Conservation (phyloP, 257 asterid species). For the Apocynum venetum region DNA sequence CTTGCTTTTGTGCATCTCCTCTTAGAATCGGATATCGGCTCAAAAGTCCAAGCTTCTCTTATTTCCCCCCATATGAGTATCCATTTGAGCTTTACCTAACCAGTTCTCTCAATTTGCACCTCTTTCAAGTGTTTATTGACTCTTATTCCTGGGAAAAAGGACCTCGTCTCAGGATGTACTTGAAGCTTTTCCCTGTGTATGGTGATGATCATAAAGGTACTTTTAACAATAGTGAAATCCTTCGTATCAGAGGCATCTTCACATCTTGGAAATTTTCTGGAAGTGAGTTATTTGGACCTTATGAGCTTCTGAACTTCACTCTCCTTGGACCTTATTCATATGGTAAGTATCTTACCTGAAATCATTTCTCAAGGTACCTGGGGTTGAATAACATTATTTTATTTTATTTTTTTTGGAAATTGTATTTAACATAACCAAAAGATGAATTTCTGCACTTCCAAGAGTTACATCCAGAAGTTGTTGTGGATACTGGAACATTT, state of each 20-base stretch:
- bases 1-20: constrained; percentile 53
- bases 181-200: constrained; percentile 43
- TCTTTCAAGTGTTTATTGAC: constrained; percentile 35
- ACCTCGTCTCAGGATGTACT: constrained; percentile 44
- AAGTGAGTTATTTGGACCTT: constrained; percentile 43
- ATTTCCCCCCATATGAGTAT: constrained; percentile 34
- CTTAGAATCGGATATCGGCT: constrained; percentile 45
- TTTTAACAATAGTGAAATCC: constrained; percentile 40
- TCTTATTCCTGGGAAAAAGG: constrained; percentile 44
- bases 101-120: constrained; percentile 27
- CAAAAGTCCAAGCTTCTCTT: constrained; percentile 49
- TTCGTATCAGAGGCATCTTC: constrained; percentile 28
- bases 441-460: not conserved
- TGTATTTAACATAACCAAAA: not conserved
- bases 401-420: not conserved
- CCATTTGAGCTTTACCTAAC: constrained; percentile 30
- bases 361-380: not conserved
- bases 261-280: constrained; percentile 34
- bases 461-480: not conserved
- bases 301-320: constrained; percentile 52
- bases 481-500: not conserved
- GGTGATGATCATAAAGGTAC: constrained; percentile 17
- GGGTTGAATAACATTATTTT: not conserved
- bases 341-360: constrained; percentile 24
- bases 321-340: constrained; percentile 43